Conservation (phyloP, 441 rosid genomes). For the Pelargonium cotyledonis region DNA sequence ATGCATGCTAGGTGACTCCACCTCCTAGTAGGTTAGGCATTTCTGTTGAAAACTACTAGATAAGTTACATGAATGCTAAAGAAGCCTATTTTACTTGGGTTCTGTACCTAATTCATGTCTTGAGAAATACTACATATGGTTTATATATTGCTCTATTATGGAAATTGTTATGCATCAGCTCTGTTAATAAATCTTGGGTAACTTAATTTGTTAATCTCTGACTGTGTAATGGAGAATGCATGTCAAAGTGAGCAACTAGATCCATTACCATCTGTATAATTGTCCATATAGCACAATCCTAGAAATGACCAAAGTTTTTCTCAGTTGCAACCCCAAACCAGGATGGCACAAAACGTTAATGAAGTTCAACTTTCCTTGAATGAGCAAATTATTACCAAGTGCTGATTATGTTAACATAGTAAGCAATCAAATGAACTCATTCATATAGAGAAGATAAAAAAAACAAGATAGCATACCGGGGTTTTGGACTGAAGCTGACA, state of each 20-base stretch:
- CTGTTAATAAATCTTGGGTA: not conserved
- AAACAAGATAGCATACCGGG: slow-evolving; percentile 37
- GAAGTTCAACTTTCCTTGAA: not conserved
- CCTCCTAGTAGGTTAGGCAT: no score
- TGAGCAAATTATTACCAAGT: not conserved
- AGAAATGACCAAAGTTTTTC: not conserved
- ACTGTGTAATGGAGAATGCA: no score
- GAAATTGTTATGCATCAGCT: not conserved
- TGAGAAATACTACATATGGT: not conserved
- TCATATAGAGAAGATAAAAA: slow-evolving; percentile 6
- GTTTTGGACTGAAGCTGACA: slow-evolving; percentile 81
- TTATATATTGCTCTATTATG: not conserved
- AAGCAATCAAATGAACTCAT: not conserved
- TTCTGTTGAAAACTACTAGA: no score
- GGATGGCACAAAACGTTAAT: not conserved
- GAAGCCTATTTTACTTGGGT: no score
- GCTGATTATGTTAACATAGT: not conserved
- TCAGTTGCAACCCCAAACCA: not conserved
- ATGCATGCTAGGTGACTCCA: no score
- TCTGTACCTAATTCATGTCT: no score
- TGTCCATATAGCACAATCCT: no score
- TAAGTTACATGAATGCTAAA: no score
- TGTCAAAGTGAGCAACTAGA: no score
- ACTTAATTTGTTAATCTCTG: no score
- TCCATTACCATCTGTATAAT: no score